A percentile compares a stretch with the other conserved stretches of the same genome.
Conservation (phyloP, 2,329 filamentous ascomycete genomes). For the Elsinoe necatrix region DNA sequence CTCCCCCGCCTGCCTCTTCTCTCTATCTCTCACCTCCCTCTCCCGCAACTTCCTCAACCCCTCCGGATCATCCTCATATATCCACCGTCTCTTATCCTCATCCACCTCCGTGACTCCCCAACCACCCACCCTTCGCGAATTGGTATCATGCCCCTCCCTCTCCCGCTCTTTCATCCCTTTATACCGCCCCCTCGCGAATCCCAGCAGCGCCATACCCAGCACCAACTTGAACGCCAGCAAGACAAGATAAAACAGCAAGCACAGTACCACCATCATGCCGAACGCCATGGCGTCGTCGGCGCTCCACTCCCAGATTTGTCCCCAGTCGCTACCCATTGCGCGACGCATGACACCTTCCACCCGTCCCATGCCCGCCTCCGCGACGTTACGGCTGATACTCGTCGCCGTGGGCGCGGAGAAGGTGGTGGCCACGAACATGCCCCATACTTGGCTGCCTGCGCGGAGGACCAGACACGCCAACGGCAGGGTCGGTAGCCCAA, state of each 20-base stretch:
- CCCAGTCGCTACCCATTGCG: slow-evolving; percentile 55
- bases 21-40: slow-evolving; percentile 53
- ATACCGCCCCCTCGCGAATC: slow-evolving; percentile 71
- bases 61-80: slow-evolving; percentile 78
- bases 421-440: slow-evolving; percentile 91
- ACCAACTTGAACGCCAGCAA: slow-evolving; percentile 68
- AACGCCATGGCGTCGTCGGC: slow-evolving; percentile 67
- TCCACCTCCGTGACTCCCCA: slow-evolving; percentile 82
- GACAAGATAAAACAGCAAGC: slow-evolving; percentile 75
- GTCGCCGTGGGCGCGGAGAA: slow-evolving; percentile 65
- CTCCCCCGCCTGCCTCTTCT: slow-evolving; percentile 42
- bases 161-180: slow-evolving; percentile 66
- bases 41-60: slow-evolving; percentile 54
- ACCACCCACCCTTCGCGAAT: slow-evolving; percentile 67
- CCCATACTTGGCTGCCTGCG: slow-evolving; percentile 88
- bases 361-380: slow-evolving; percentile 55
- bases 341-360: slow-evolving; percentile 70
- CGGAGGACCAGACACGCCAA: slow-evolving; percentile 92
- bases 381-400: slow-evolving; percentile 37
- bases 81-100: slow-evolving; percentile 76
- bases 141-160: slow-evolving; percentile 48
- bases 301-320: slow-evolving; percentile 42
- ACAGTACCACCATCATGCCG: slow-evolving; percentile 74
- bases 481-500: slow-evolving; percentile 85
- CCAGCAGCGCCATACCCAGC: slow-evolving; percentile 77